A percentile compares a stretch with the other conserved stretches of the same genome.
Evolutionary conservation across 176 grass and related monocot species (phyloP).

Genomic region (Neostapfia colusana): DNA sequence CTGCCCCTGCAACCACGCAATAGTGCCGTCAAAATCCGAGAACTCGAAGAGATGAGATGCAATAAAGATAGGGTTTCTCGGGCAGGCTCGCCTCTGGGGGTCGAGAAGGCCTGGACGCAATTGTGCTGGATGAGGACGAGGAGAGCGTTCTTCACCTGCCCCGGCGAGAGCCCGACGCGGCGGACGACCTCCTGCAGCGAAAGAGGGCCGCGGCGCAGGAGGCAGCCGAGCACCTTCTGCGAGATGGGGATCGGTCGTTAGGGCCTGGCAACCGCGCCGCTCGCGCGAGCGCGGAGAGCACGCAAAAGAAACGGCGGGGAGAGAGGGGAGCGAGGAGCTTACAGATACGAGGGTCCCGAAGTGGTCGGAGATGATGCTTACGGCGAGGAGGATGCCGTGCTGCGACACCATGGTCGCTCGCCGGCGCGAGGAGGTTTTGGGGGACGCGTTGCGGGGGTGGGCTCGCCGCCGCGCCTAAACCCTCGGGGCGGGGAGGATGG

Average conservation of each 20-base stretch:
- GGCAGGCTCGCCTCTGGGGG: conserved; percentile 37
- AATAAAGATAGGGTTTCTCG: not conserved
- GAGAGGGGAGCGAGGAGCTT: conserved; percentile 19
- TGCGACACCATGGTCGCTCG: conserved; percentile 54
- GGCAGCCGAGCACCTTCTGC: conserved; percentile 79
- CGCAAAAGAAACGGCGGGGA: not conserved
- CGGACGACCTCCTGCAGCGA: conserved; percentile 61
- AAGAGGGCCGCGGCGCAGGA: conserved; percentile 61
- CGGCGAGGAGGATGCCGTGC: conserved; percentile 61
- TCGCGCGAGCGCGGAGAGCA: not conserved
- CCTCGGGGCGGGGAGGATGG: not conserved
- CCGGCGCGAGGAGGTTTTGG: conserved; percentile 13
- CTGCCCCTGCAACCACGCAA: conserved; percentile 36
- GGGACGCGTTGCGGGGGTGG: not conserved
- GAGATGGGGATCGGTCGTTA: conserved; percentile 9
- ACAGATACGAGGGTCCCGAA: conserved; percentile 71
- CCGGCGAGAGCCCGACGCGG: conserved; percentile 39
- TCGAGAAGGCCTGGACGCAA: conserved; percentile 75
- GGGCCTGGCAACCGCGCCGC: not conserved
- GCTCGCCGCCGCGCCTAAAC: conserved; percentile 17
- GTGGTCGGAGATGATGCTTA: conserved; percentile 59
- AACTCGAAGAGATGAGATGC: not conserved
- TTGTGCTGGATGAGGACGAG: conserved; percentile 92
- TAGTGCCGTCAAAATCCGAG: not conserved
- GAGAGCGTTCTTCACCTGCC: conserved; percentile 77